Base-by-base conservation (phyloP, 139 green algal species). In the Spirogloea muscicola region DNA sequence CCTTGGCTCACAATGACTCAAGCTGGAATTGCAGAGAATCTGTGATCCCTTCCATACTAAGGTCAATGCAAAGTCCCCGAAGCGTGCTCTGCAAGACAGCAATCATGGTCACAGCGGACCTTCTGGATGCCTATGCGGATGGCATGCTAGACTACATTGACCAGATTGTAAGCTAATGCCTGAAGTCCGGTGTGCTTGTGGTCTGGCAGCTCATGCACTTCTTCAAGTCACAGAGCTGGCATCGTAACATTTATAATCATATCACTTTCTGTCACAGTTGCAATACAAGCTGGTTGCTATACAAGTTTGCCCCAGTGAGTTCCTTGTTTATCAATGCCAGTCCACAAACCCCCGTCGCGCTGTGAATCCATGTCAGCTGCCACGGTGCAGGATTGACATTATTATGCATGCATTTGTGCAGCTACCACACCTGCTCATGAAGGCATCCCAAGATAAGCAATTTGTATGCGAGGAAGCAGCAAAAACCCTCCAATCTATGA, bases 361-460 rank as follows among this genome's bases (percentile, higher is more conserved):
- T 51, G 43, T 13, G 43, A 10, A 64, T 16, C 10, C 29, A 9
- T 64, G 55, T 13, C 55, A 10, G 10, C 29, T 64, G 29, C 36
- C 13, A 10, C 55, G 16, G 10, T 42, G 3, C 27, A n/a, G n/a
- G n/a, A n/a, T n/a, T n/a, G n/a, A n/a, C n/a, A n/a, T n/a, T n/a
- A n/a, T n/a, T n/a, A n/a, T n/a, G n/a, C n/a, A n/a, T n/a, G n/a
- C n/a, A n/a, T n/a, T n/a, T n/a, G 3, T 7, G 68, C 68, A 76
- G 68, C 68, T 76, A 74, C 68, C 75, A 3, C 68, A 76, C 13
- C 38, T 76, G 33, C 36, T 76, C n/a, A 5, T 76, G 58, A 76
- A 76, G 43, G 68, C 68, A 5, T 76, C 68, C 27, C 52, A 76
- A 75, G 68, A 76, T 37, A 76, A 76, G 68, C 48, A 49, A 57